Evolutionary conservation across 2,329 filamentous ascomycete species (phyloP).

Genomic region (Tympanopsis confertula): DNA sequence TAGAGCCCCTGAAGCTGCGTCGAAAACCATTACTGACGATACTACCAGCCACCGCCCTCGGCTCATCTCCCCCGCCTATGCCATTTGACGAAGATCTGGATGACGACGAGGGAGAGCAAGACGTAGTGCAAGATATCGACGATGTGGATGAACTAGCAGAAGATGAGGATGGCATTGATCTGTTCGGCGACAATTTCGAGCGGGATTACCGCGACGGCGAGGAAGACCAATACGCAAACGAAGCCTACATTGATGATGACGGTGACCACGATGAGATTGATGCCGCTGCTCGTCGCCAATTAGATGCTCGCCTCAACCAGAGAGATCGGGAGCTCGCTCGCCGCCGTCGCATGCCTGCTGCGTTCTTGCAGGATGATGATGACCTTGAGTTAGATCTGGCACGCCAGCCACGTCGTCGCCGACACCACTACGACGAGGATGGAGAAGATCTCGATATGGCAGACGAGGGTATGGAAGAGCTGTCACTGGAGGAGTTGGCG

Average conservation of each 20-base stretch:
- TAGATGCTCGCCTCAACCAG: slow-evolving; percentile 49
- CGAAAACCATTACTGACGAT: slow-evolving; percentile 6
- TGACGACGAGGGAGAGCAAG: slow-evolving; percentile 39
- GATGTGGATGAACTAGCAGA: slow-evolving; percentile 59
- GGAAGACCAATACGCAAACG: slow-evolving; percentile 38
- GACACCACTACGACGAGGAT: slow-evolving; percentile 89
- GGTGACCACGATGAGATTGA: slow-evolving; percentile 50
- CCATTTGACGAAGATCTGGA: slow-evolving; percentile 29
- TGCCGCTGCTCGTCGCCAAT: slow-evolving; percentile 40
- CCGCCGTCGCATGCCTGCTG: slow-evolving; percentile 45
- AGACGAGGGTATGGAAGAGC: slow-evolving; percentile 88
- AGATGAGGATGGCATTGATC: slow-evolving; percentile 58
- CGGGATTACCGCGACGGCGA: slow-evolving; percentile 42
- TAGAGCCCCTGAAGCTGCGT: slow-evolving; percentile 9
- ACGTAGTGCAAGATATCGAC: slow-evolving; percentile 50
- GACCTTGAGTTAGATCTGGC: slow-evolving; percentile 63
- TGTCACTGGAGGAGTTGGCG: slow-evolving; percentile 79
- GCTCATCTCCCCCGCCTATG: slow-evolving; percentile 48
- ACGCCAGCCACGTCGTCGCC: slow-evolving; percentile 70
- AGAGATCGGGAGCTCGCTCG: slow-evolving; percentile 49
- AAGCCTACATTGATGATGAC: slow-evolving; percentile 50
- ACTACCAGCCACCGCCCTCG: slow-evolving; percentile 26
- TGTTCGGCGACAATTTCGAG: slow-evolving; percentile 58
- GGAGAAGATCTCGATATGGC: slow-evolving; percentile 75
- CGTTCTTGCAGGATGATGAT: slow-evolving; percentile 41